phyloP scores from a whole-genome alignment of 345 rosid genomes.

The Brassica carinata region DNA sequence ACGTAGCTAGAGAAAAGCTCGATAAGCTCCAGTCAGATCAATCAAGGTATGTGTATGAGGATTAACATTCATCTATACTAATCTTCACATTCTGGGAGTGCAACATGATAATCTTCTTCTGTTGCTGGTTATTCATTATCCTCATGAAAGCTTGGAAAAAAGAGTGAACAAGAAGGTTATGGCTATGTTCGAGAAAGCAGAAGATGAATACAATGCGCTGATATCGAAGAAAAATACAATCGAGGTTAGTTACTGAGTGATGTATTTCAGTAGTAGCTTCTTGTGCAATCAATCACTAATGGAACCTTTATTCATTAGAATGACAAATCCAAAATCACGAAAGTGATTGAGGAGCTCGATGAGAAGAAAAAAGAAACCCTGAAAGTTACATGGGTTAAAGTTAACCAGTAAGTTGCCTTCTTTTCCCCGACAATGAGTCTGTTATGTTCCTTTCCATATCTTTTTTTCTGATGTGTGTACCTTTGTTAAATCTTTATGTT shows the following conservation, averaged over 20 bases:
- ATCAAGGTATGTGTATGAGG: constrained; percentile 57
- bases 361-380: constrained; percentile 98
- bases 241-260: constrained; percentile 57
- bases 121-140: constrained; percentile 13
- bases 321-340: constrained; percentile 91
- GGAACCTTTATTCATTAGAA: constrained; percentile 47
- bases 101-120: constrained; percentile 15
- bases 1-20: constrained; percentile 77
- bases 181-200: constrained; percentile 99
- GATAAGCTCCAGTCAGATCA: constrained; percentile 86
- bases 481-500: neutral
- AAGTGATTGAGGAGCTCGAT: constrained; percentile 96
- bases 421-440: neutral
- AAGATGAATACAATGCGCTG: constrained; percentile 92
- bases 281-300: constrained; percentile 17
- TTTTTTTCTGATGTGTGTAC: neutral
- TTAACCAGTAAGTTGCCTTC: constrained; percentile 60
- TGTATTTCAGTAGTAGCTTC: constrained; percentile 17
- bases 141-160: constrained; percentile 76
- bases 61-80: constrained; percentile 2
- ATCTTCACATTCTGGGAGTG: constrained; percentile 6
- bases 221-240: constrained; percentile 87
- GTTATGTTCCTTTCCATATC: neutral
- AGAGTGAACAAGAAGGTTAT: constrained; percentile 98
- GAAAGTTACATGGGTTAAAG: constrained; percentile 98